A percentile compares a stretch with the other conserved stretches of the same genome.
Evolutionary conservation across 768 basidiomycete genomes (phyloP).

Genomic region (Collybia mongolica): DNA sequence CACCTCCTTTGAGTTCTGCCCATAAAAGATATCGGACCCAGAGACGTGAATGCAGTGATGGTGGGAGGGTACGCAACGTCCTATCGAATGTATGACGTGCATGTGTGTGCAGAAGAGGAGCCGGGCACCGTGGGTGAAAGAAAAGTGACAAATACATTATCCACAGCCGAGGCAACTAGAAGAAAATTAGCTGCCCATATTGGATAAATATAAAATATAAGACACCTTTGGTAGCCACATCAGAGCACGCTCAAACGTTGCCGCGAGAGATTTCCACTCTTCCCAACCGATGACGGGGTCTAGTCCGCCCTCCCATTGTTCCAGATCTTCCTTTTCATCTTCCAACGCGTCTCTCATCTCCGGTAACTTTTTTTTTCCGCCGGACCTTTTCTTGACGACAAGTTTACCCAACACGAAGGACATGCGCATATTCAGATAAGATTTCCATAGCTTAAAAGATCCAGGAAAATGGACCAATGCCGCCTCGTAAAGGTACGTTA

Average conservation of each 20-base stretch:
- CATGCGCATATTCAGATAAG: constrained; percentile 83
- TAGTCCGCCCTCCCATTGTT: constrained; percentile 84
- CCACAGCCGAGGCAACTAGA: constrained; percentile 91
- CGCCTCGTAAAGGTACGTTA: constrained; percentile 92
- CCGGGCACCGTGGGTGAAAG: constrained; percentile 85
- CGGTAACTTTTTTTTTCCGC: constrained; percentile 89
- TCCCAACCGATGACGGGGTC: constrained; percentile 93
- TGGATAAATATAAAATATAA: constrained; percentile 9
- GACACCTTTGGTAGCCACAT: constrained; percentile 92
- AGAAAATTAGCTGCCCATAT: not conserved
- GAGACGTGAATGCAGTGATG: constrained; percentile 86
- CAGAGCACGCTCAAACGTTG: constrained; percentile 87
- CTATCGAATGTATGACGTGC: constrained; percentile 94
- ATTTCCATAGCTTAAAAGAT: constrained; percentile 95
- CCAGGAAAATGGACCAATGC: constrained; percentile 85
- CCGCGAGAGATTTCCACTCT: constrained; percentile 90
- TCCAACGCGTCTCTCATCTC: constrained; percentile 89
- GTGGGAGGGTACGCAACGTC: constrained; percentile 88
- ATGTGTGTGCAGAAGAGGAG: constrained; percentile 82
- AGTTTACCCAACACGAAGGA: constrained; percentile 82
- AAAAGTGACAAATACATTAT: constrained; percentile 90
- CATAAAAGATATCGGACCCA: constrained; percentile 94
- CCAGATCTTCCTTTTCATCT: constrained; percentile 75
- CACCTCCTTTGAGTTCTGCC: constrained; percentile 81
- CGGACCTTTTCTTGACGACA: constrained; percentile 69